These are phyloP conservation scores for Lophiostoma macrostomum DNA, from an alignment of 495 filamentous ascomycete species.

Conservation along the genomic window DNA sequence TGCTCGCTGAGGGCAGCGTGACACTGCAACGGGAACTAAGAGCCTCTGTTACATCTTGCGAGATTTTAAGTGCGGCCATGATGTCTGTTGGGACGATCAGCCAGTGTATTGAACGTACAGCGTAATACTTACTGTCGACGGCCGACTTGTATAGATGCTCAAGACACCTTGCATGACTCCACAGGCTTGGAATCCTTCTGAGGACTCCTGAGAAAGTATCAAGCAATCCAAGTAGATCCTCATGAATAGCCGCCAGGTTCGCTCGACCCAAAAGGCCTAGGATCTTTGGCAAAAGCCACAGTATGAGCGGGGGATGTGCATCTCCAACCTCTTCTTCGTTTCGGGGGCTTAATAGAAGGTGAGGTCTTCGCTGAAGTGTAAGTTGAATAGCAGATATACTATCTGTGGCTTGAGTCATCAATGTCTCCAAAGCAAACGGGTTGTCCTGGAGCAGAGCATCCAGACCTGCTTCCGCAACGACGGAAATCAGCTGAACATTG, in stretches of 20 bases:
- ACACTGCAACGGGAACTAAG: not conserved
- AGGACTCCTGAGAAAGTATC: conserved; percentile 16
- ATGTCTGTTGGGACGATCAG: conserved; percentile 20
- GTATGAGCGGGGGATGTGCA: conserved; percentile 58
- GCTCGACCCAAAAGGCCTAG: conserved; percentile 52
- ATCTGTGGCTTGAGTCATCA: conserved; percentile 58
- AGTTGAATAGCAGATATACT: conserved; percentile 71
- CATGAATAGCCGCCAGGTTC: conserved; percentile 23
- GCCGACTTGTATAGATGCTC: conserved; percentile 29
- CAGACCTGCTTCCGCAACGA: conserved; percentile 77
- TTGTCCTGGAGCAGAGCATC: conserved; percentile 60
- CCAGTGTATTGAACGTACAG: not conserved
- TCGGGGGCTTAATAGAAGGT: conserved; percentile 55
- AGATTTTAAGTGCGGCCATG: conserved; percentile 5
- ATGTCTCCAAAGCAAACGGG: conserved; percentile 54
- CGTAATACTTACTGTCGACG: conserved; percentile 35
- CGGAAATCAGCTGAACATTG: conserved; percentile 78
- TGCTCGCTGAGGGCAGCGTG: conserved; percentile 33
- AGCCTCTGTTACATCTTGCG: not conserved
- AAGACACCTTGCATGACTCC: conserved; percentile 25
- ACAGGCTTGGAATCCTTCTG: conserved; percentile 14
- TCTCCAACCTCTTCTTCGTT: conserved; percentile 47
- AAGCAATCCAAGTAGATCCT: conserved; percentile 34
- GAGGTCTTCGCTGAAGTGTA: conserved; percentile 70
- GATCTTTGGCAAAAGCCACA: conserved; percentile 73